Evolutionary conservation across 148 eudicot genomes (phyloP).

Genomic region (Cornus suecica): DNA sequence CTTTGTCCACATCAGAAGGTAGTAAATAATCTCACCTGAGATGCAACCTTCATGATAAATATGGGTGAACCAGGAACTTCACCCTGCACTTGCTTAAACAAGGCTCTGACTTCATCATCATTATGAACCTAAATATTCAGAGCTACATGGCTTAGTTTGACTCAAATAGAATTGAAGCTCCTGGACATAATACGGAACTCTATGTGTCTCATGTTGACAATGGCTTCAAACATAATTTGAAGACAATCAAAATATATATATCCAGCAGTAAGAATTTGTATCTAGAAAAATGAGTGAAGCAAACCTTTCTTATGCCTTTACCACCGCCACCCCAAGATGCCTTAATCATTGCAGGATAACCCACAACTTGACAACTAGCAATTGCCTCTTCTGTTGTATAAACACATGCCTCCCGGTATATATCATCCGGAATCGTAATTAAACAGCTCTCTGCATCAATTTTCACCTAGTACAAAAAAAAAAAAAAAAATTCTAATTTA

Average conservation of each 20-base stretch:
- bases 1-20: constrained; percentile 7
- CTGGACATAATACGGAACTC: neutral
- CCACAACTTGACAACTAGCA: constrained; percentile 91
- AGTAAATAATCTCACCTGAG: constrained; percentile 67
- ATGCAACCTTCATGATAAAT: constrained; percentile 96
- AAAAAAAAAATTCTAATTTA: constrained; percentile 3
- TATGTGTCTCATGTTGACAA: too few species aligned
- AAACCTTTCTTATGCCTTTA: constrained; percentile 98
- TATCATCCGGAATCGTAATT: constrained; percentile 75
- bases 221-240: neutral
- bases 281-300: constrained; percentile 17
- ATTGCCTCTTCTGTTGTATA: constrained; percentile 90
- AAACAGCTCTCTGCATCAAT: constrained; percentile 74
- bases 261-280: neutral
- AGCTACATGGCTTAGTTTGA: constrained; percentile 9
- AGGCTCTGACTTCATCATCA: constrained; percentile 95
- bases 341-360: constrained; percentile 99
- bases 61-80: constrained; percentile 99
- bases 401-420: constrained; percentile 87
- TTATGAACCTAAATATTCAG: constrained; percentile 73
- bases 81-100: constrained; percentile 99
- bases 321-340: constrained; percentile 99
- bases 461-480: constrained; percentile 58
- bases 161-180: neutral
- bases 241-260: neutral